Percentiles rank a stretch among this genome's conserved stretches.
Evolutionary conservation across 2,329 filamentous ascomycete species (phyloP).

Genomic region (Diaporthe capsici): DNA sequence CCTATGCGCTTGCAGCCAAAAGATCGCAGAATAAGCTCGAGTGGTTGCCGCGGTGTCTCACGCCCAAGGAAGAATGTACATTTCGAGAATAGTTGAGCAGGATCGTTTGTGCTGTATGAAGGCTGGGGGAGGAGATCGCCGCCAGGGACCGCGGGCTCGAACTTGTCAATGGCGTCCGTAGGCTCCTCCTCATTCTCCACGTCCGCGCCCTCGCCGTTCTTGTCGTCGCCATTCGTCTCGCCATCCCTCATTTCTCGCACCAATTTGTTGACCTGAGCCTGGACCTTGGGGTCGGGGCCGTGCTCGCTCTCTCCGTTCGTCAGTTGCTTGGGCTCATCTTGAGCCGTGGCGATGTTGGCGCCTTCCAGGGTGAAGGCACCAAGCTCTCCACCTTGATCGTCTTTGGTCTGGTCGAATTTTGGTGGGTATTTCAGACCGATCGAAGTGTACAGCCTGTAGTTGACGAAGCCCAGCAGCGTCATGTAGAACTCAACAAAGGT

Average conservation of each 20-base stretch:
- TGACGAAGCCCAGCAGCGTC: slow-evolving; percentile 93
- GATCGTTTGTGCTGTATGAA: slow-evolving; percentile 73
- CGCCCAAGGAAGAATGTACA: slow-evolving; percentile 94
- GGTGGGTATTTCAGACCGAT: slow-evolving; percentile 95
- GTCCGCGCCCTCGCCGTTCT: slow-evolving; percentile 57
- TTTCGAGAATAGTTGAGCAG: slow-evolving; percentile 84
- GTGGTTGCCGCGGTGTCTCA: slow-evolving; percentile 89
- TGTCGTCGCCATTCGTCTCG: slow-evolving; percentile 57
- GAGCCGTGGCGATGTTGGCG: slow-evolving; percentile 69
- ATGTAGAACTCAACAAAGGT: slow-evolving; percentile 99
- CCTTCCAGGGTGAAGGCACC: slow-evolving; percentile 93
- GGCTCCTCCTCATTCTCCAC: slow-evolving; percentile 62
- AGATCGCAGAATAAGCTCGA: slow-evolving; percentile 93
- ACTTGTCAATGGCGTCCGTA: slow-evolving; percentile 85
- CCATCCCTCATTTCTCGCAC: slow-evolving; percentile 75
- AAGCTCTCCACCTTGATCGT: slow-evolving; percentile 90
- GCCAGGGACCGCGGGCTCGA: slow-evolving; percentile 85
- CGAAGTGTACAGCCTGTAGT: slow-evolving; percentile 93
- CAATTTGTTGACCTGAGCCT: slow-evolving; percentile 78
- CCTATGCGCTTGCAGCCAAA: slow-evolving; percentile 97
- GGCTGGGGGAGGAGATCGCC: slow-evolving; percentile 92
- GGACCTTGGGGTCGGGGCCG: slow-evolving; percentile 72
- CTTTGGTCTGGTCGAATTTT: slow-evolving; percentile 89
- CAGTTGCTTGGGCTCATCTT: slow-evolving; percentile 68
- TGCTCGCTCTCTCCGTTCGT: slow-evolving; percentile 65